phyloP scores from a whole-genome alignment of 495 filamentous ascomycete genomes.

The Massariosphaeria phaeospora region DNA sequence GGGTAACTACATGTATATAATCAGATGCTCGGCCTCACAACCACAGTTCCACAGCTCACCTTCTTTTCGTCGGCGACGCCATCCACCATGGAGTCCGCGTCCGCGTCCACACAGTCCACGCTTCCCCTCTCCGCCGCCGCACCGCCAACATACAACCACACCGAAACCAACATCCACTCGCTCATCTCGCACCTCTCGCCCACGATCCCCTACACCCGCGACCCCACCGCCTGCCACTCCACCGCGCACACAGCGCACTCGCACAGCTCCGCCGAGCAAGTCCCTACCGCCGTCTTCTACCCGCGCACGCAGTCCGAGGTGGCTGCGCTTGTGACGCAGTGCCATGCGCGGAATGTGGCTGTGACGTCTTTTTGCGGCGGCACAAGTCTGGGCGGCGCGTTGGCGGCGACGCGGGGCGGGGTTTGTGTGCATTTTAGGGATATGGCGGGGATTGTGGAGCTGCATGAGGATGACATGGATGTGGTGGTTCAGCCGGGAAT shows the following conservation, averaged over 20 bases:
- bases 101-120: constrained; percentile 12
- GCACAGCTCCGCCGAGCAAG: neutral
- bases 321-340: constrained; percentile 62
- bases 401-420: constrained; percentile 63
- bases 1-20: neutral
- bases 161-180: neutral
- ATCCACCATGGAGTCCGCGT: neutral
- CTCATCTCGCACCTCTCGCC: neutral
- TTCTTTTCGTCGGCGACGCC: neutral
- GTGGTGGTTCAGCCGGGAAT: constrained; percentile 77
- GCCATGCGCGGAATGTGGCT: constrained; percentile 61
- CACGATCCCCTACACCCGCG: neutral
- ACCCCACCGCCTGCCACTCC: neutral
- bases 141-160: constrained; percentile 4
- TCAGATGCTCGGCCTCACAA: neutral
- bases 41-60: neutral
- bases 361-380: constrained; percentile 70
- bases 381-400: constrained; percentile 71
- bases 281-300: constrained; percentile 32
- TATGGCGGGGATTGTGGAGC: constrained; percentile 63
- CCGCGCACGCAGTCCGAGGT: constrained; percentile 45
- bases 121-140: constrained; percentile 14
- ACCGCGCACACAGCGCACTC: constrained; percentile 10
- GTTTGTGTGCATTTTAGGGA: constrained; percentile 70
- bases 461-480: constrained; percentile 72